These are phyloP conservation scores for Huiozyma sinensis DNA, from an alignment of 805 yeast species.

Conservation along the genomic window DNA sequence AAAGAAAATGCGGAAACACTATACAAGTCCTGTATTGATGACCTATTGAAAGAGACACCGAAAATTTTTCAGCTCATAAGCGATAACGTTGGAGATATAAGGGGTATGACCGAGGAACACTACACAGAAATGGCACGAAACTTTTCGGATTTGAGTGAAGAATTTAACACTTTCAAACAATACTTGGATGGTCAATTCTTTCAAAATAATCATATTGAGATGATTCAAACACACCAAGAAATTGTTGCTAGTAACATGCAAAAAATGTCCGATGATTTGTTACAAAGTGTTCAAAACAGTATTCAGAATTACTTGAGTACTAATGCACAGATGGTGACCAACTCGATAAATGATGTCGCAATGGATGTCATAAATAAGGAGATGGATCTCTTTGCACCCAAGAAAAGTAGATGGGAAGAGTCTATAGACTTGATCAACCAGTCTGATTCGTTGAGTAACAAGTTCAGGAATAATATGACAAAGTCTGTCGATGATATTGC, in stretches of 20 bases:
- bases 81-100: constrained; percentile 13
- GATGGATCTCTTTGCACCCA: constrained; percentile 21
- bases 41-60: constrained; percentile 18
- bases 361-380: constrained; percentile 23
- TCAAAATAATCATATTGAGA: constrained; percentile 19
- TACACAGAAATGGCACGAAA: constrained; percentile 15
- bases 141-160: constrained; percentile 25
- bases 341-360: constrained; percentile 20
- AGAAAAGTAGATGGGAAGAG: constrained; percentile 21
- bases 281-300: constrained; percentile 13
- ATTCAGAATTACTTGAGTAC: constrained; percentile 15
- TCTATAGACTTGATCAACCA: constrained; percentile 24
- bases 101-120: constrained; percentile 10
- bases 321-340: constrained; percentile 17
- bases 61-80: constrained; percentile 11
- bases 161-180: constrained; percentile 22
- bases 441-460: constrained; percentile 25
- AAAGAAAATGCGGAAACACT: constrained; percentile 14
- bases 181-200: constrained; percentile 24
- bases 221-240: constrained; percentile 18
- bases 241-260: constrained; percentile 17
- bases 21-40: constrained; percentile 17
- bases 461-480: constrained; percentile 12
- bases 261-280: constrained; percentile 13
- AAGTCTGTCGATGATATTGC: constrained; percentile 12